These are phyloP conservation scores for Annulohypoxylon stygium DNA, from an alignment of 495 filamentous ascomycete species.

Conservation along the genomic window DNA sequence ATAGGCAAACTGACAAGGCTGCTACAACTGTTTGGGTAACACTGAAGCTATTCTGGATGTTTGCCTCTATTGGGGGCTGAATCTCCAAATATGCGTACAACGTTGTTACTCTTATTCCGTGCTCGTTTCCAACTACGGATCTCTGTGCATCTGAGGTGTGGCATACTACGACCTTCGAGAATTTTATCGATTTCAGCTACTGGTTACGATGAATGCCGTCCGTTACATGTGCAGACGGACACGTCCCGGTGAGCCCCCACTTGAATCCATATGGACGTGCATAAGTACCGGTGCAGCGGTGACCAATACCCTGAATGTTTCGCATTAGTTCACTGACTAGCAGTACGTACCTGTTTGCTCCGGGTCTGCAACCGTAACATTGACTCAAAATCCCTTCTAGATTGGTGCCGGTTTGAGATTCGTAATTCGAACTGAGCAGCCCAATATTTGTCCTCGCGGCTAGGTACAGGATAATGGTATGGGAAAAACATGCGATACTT, in stretches of 20 bases:
- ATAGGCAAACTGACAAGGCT: slow-evolving; percentile 4
- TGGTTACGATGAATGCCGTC: slow-evolving; percentile 9
- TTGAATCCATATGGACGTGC: slow-evolving; percentile 4
- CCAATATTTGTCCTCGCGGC: neutral
- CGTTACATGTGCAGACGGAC: neutral
- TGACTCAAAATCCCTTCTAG: slow-evolving; percentile 8
- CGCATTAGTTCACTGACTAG: neutral
- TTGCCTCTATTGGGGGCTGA: slow-evolving; percentile 4
- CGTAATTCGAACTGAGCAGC: neutral
- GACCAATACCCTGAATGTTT: slow-evolving; percentile 9
- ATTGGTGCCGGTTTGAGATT: slow-evolving; percentile 6
- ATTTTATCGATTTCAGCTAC: neutral
- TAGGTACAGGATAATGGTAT: slow-evolving; percentile 5
- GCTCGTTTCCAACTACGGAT: neutral
- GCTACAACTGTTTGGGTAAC: slow-evolving; percentile 6
- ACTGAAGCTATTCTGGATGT: slow-evolving; percentile 2
- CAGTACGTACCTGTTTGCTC: slow-evolving; percentile 11
- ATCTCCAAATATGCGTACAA: slow-evolving; percentile 9
- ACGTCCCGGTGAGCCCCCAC: slow-evolving; percentile 12
- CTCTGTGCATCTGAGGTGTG: slow-evolving; percentile 7
- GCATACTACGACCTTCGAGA: slow-evolving; percentile 11
- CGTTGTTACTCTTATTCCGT: slow-evolving; percentile 3
- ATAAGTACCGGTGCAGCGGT: slow-evolving; percentile 30
- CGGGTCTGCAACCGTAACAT: neutral
- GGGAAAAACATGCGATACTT: slow-evolving; percentile 4